Evolutionary conservation across 805 yeast genomes (phyloP), one percentile per base, ranked within the genome.

Genomic region (Dipodascopsis tothii): DNA sequence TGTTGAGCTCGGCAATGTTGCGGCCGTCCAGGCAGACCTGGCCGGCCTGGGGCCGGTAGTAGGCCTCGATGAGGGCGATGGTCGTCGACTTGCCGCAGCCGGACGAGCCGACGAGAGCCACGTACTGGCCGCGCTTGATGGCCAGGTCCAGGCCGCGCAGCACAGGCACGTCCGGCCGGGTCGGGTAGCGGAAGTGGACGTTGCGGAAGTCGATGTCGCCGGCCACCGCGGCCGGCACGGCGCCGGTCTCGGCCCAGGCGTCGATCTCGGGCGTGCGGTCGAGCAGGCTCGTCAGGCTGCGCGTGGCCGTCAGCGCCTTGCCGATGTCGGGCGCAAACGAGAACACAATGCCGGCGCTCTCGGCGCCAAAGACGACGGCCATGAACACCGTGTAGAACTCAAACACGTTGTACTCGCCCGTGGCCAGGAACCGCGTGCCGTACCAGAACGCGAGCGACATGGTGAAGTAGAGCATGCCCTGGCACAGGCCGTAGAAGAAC

Each of bases 21-120:
- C 57, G 57, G 3, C 80, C 81, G 18, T 79, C 81, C 36, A 77
- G 67, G 21, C 62, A 45, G 7, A 77, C 74, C 36, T 63, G 55
- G 4, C 82, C 82, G 4, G 62, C 44, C 44, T 68, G 64, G 3
- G 75, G 67, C 45, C 73, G 70, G 57, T 77, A 77, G 39, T 75
- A 73, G 21, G 78, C 62, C 51, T 77, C 70, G 32, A 74, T 63
- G 35, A 75, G 62, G 1, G 76, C 63, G 14, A 80, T 78, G 28
- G 79, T 69, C 2, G 82, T 77, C 4, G 77, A 70, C 56, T 77
- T 77, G n/a, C 82, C 82, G 46, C 78, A 72, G 1, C 82, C 82
- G 1, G 80, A 74, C 1, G 80, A 72, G 2, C 81, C 82, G 4
- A 90, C 80, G 2, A 90, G 64, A 41, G 79, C 92, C 11, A 80